Base-by-base conservation (phyloP, 129 eudicot genomes). In the Gnaphalium uliginosum region DNA sequence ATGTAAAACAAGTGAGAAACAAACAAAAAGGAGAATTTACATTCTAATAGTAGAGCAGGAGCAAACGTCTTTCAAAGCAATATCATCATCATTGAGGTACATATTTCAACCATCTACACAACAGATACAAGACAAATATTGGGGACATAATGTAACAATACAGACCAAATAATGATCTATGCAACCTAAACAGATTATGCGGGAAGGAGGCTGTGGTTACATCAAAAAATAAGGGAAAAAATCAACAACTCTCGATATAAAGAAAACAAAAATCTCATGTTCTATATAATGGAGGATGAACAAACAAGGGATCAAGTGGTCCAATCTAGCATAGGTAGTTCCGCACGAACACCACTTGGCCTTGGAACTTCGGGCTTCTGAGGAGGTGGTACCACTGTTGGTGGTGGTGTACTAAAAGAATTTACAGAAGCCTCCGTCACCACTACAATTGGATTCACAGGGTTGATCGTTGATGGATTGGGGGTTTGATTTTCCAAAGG, bases 261-360 rank as follows among this genome's bases (percentile, higher is more conserved):
- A 25, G 69, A 64, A 50, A 24, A 59, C 32, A 59, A 58, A 25
- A 22, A 24, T 46, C 33, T 48, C 78, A 50, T 62, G 4, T 48
- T 30, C 43, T 56, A n/a, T 61, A 25, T 74, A 46, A 62, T 56
- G 43, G 56, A 26, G 32, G 39, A 37, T 39, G 23, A 64, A 29
- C 50, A 74, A 41, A 74, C 59, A 50, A 19, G 21, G 29, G 50
- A 48, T 75, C 62, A 75, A 71, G 88, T n/a, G n/a, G n/a, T 74
- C 68, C 88, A 91, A 77, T 86, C 91, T 14, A 65, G 61, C 87
- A 91, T 83, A 1, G 86, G 68, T 61, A 80, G 81, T 74, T 84
- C 93, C 3, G 83, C 69, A 29, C 86, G 89, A 58, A 85, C 89
- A 27, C 76, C 89, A 72, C 69, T 76, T 37, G 90, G 81, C 63